Base-by-base conservation (phyloP, 495 filamentous ascomycete genomes). In the Tuber borchii region DNA sequence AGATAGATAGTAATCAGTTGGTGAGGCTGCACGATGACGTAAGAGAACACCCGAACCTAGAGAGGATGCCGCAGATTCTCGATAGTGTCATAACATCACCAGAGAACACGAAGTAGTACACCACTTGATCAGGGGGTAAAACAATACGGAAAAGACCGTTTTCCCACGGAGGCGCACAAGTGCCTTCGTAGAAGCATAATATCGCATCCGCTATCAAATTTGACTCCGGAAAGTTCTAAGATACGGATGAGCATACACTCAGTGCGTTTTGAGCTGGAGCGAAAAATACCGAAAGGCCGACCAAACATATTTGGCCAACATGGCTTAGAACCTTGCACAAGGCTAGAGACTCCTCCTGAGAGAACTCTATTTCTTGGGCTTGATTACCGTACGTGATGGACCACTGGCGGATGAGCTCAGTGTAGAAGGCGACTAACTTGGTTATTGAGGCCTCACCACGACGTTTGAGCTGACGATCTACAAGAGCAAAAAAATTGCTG, bases 81-180 rank as follows among this genome's bases (percentile, higher is more conserved):
- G 93, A 93, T n/a, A 93, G 86, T 42, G 87, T 87, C 8, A 87
- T 86, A 16, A 89, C 85, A 7, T 88, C 90, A 2, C 88, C 83
- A 31, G 86, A 87, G 79, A 94, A 94, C 74, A 89, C 83, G 46
- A 95, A 85, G 34, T 86, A 87, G 82, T 95, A 95, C 42, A 94
- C 87, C 37, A 92, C 86, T 22, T 88, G 85, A 1, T 91, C 86
- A 0, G 91, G 87, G 0, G 93, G 94, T 9, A 92, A 87, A 65
- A 87, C 86, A 75, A 95, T 88, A 26, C 81, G 76, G 73, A 83
- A 83, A 26, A 82, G 73, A 16, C 75, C 77, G 71, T 83, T 81
- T 37, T 79, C 51, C 75, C 76, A 81, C 70, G 82, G 82, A 26
- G 81, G 65, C 20, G 81, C 76, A 8, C 88, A 86, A 2, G 88